Conservation (phyloP, 306 rosid species). For the Rosa lucieae region DNA sequence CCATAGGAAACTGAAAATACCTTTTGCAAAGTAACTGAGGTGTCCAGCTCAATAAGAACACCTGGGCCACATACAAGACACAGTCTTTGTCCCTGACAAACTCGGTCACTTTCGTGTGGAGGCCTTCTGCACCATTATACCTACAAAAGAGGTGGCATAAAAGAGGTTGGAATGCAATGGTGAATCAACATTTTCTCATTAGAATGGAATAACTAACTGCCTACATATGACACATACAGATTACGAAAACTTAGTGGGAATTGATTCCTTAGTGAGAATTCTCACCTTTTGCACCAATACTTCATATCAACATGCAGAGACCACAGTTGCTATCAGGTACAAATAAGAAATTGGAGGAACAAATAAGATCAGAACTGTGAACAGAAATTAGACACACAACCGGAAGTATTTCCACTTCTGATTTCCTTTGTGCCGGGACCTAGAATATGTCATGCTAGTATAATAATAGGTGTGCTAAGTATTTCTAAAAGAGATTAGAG, state of each 20-base stretch:
- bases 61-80: no score
- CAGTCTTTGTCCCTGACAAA: no score
- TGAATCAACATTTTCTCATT: neutral
- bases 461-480: neutral
- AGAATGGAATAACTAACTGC: neutral
- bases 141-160: neutral
- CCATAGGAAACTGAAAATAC: no score
- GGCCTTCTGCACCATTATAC: no score
- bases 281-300: slow-evolving; percentile 3
- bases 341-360: no score
- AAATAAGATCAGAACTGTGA: neutral
- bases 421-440: neutral
- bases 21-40: no score
- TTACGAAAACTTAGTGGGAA: neutral
- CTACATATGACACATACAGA: neutral
- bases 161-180: neutral
- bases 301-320: neutral
- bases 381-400: neutral
- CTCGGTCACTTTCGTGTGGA: no score
- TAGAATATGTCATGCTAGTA: neutral
- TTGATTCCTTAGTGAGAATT: neutral
- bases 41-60: no score
- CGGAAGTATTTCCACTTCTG: neutral
- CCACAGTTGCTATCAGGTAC: neutral
- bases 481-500: neutral